Base-by-base conservation (phyloP, 2,329 filamentous ascomycete genomes). In the Diaporthe sp. region DNA sequence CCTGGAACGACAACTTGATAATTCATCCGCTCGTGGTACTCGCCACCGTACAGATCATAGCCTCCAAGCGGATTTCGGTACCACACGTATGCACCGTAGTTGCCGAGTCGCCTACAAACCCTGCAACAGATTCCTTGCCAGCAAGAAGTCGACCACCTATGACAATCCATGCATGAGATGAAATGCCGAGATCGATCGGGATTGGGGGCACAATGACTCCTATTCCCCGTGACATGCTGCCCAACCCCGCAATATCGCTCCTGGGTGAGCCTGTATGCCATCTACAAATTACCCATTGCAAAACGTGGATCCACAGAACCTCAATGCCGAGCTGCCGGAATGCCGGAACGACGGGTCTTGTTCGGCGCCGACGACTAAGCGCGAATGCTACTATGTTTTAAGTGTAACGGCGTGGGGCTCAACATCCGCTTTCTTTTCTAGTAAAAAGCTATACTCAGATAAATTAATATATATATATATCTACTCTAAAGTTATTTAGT, bases 251-350 rank as follows among this genome's bases (percentile, higher is more conserved):
- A n/a, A 39, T 42, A 61, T 25, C 22, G 19, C 12, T 61, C 56
- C 35, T 27, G 13, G 10, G 35, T 61, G 56, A 61, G 56, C 56
- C 37, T 61, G 35, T 61, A 25, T 22, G 56, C 56, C 56, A 61
- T n/a, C 12, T 17, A 61, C n/a, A n/a, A 4, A 42, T 61, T 27
- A 19, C 56, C 56, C n/a, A 61, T 42, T 27, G 7, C 35, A 61
- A 61, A 27, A 61, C 35, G 35, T 42, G 55, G 55, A 59, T 59
- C 56, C 56, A 59, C n/a, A 59, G n/a, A 59, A 59, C n/a, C 22
- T 39, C 12, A 27, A 25, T 39, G 7, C 56, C 35, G 35, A 59
- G 9, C 56, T 59, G 56, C n/a, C 56, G 56, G 35, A 25, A 6
- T 42, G 56, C 56, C 56, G 56, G 56, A 39, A 59, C 56, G 35